phyloP scores from a whole-genome alignment of 768 basidiomycete species.

The Asterophora lycoperdoides region DNA sequence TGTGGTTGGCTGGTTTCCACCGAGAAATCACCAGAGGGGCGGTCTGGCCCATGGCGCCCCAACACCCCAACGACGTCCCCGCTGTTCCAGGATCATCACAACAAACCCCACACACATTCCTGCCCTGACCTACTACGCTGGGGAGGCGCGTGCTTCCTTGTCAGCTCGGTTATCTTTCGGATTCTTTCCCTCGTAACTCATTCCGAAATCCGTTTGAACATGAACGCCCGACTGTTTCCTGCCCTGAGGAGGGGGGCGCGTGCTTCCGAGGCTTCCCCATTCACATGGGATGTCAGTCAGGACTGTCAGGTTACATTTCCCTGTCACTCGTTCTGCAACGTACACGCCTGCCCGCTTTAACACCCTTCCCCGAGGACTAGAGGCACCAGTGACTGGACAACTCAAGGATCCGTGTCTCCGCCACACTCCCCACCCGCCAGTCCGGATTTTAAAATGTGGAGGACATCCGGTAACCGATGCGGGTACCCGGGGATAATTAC shows the following conservation, averaged over 20 bases:
- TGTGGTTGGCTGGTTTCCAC: background rate
- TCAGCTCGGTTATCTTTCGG: no score
- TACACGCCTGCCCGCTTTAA: background rate
- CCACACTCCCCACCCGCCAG: no score
- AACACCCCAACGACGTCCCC: background rate
- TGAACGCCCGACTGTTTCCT: no score
- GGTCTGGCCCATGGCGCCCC: background rate
- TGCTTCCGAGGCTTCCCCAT: no score
- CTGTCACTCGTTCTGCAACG: no score
- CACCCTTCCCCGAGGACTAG: background rate
- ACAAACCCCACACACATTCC: background rate
- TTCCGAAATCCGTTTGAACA: no score
- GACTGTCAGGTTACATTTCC: no score
- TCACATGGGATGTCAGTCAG: no score
- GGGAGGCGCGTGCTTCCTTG: background rate
- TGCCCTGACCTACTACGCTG: background rate
- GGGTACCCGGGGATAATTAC: constrained; percentile 14
- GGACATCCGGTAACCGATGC: constrained; percentile 17
- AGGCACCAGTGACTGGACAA: no score
- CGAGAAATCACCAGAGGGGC: background rate
- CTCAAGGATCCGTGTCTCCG: no score
- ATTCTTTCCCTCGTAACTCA: background rate
- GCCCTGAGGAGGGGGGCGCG: no score
- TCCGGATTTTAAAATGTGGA: no score
- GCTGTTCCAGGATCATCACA: background rate